Percentiles rank a stretch among this genome's conserved stretches.
Conservation (phyloP, 2,329 filamentous ascomycete genomes). For the Myrmaecium sp. region DNA sequence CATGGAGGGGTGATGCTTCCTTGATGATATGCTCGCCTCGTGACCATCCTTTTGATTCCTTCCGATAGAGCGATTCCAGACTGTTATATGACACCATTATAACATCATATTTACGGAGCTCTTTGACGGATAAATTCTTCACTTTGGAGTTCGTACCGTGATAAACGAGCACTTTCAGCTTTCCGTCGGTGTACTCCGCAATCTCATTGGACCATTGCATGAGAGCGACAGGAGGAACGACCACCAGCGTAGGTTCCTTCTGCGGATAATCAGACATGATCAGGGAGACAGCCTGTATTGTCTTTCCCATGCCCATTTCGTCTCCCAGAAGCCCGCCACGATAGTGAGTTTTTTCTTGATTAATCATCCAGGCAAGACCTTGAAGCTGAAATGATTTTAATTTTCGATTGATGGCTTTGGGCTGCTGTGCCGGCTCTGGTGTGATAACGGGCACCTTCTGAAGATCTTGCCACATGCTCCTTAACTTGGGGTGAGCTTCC, state of each 20-base stretch:
- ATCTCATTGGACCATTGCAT: conserved; percentile 71
- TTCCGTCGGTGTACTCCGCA: conserved; percentile 60
- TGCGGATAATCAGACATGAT: conserved; percentile 96
- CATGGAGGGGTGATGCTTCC: conserved; percentile 60
- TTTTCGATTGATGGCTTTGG: conserved; percentile 58
- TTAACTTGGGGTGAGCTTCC: conserved; percentile 57
- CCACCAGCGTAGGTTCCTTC: conserved; percentile 64
- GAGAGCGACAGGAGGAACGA: conserved; percentile 81
- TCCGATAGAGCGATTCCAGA: conserved; percentile 80
- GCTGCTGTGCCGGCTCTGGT: conserved; percentile 49
- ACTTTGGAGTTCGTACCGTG: conserved; percentile 75
- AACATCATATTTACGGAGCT: conserved; percentile 71
- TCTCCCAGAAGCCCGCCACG: conserved; percentile 84
- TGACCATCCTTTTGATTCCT: conserved; percentile 79
- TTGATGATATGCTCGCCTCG: conserved; percentile 68
- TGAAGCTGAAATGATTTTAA: conserved; percentile 90
- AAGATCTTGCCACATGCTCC: conserved; percentile 71
- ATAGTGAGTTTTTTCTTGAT: conserved; percentile 73
- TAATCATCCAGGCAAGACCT: conserved; percentile 85
- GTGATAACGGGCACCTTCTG: conserved; percentile 50
- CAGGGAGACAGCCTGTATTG: conserved; percentile 90
- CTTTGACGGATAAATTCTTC: conserved; percentile 57
- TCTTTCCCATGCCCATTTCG: conserved; percentile 98
- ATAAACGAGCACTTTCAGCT: conserved; percentile 76
- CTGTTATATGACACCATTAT: conserved; percentile 95